Evolutionary conservation across 2,329 filamentous ascomycete species (phyloP).

Genomic region (Fusarium torulosum): DNA sequence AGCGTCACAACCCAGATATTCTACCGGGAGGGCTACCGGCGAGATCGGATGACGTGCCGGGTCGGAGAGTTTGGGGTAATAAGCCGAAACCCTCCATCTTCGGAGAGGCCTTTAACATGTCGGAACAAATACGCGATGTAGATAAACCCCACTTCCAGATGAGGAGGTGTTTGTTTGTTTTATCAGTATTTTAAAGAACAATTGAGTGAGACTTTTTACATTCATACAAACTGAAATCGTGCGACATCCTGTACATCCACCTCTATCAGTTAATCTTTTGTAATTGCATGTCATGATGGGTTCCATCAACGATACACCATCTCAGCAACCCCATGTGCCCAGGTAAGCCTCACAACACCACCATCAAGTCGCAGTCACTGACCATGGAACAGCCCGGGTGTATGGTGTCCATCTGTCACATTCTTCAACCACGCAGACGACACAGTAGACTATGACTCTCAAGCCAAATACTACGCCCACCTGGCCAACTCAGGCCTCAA

Average conservation of each 20-base stretch:
- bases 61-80: neutral
- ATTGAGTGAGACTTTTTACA: neutral
- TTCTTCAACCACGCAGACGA: slow-evolving; percentile 65
- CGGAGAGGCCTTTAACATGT: slow-evolving; percentile 12
- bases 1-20: fast-evolving
- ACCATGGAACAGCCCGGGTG: slow-evolving; percentile 24
- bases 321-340: slow-evolving; percentile 39
- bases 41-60: slow-evolving; percentile 15
- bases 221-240: neutral
- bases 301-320: slow-evolving; percentile 19
- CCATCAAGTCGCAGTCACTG: neutral
- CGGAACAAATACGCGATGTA: slow-evolving; percentile 29
- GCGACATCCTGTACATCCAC: no score
- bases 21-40: slow-evolving; percentile 4
- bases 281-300: slow-evolving; percentile 18
- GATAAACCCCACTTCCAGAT: slow-evolving; percentile 32
- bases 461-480: slow-evolving; percentile 65
- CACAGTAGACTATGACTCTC: slow-evolving; percentile 60
- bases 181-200: slow-evolving; percentile 27
- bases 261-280: no score
- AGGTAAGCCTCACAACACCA: slow-evolving; percentile 33
- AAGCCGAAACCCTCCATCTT: neutral
- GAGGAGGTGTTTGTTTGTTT: slow-evolving; percentile 20
- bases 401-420: slow-evolving; percentile 67
- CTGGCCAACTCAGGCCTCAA: slow-evolving; percentile 63